A percentile compares a stretch with the other conserved stretches of the same genome.
Conservation (phyloP, 148 eudicot species). For the Vaccinium darrowii region DNA sequence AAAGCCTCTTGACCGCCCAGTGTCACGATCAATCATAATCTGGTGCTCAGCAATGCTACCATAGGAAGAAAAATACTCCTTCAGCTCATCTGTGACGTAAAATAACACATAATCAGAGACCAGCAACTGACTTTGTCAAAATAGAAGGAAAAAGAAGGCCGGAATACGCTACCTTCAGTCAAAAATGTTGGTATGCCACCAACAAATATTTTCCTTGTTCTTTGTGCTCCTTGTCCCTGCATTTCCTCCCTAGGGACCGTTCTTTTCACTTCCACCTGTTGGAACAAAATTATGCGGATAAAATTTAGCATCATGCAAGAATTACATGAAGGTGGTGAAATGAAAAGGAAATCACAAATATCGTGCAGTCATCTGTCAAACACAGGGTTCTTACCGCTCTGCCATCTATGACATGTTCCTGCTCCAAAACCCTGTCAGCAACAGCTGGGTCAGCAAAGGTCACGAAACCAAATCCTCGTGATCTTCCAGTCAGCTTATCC, state of each 20-base stretch:
- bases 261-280: slow-evolving; percentile 64
- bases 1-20: slow-evolving; percentile 61
- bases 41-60: slow-evolving; percentile 52
- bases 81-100: slow-evolving; percentile 42
- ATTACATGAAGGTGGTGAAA: background rate
- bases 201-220: slow-evolving; percentile 51
- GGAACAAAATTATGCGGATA: background rate
- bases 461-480: slow-evolving; percentile 64
- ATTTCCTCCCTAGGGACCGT: slow-evolving; percentile 60
- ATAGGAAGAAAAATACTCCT: slow-evolving; percentile 54
- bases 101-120: background rate
- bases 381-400: slow-evolving; percentile 34
- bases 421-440: slow-evolving; percentile 52
- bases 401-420: slow-evolving; percentile 61
- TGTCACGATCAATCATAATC: slow-evolving; percentile 56
- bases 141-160: background rate
- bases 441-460: slow-evolving; percentile 56
- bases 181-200: slow-evolving; percentile 52
- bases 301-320: background rate
- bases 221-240: slow-evolving; percentile 40
- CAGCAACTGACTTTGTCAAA: background rate
- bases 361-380: background rate
- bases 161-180: slow-evolving; percentile 36
- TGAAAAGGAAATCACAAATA: background rate
- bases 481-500: slow-evolving; percentile 55